Evolutionary conservation across 768 basidiomycete species (phyloP), one percentile per base, ranked within the genome.

Genomic region (Boletus sp.): DNA sequence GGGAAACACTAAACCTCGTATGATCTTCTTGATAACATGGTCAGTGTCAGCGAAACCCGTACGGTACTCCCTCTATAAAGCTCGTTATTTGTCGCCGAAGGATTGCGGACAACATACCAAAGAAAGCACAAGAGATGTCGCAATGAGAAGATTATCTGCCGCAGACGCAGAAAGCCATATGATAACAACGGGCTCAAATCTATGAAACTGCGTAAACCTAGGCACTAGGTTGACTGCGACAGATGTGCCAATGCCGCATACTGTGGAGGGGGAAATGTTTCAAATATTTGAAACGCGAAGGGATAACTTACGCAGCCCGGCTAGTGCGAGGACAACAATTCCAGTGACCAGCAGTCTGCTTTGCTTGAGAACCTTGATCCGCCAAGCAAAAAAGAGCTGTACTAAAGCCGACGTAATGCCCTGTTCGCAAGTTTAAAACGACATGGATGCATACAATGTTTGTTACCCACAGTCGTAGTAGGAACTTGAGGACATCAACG

Each of bases 61-160:
- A 39, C 69, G 70, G 20, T 67, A 67, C 15, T 64, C 62, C 41
- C 66, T 65, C 81, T 82, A 52, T 24, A 32, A 20, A 45, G 10
- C 1, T 60, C 17, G 56, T 47, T 20, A 49, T 47, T 15, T n/a
- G n/a, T 24, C 6, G 37, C 30, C 7, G 9, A 32, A 32, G 15
- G n/a, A 28, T 33, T 50, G 17, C 2, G 24, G 17, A 47, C 20
- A 33, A 65, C 76, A 20, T 57, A 80, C 82, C 67, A 84, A 64
- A 37, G 72, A 76, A 47, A 70, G 61, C 7, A 77, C 76, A 7
- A 84, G 71, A 1, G 73, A 58, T 0, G 64, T 53, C 1, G 83
- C 78, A 48, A 84, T 84, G 10, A 81, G 58, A 8, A 78, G 59
- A 62, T 84, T 83, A 11, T 77, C 75, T 11, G 74, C 66, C 6